These are phyloP conservation scores for Thalassia testudinum DNA, from an alignment of 116 monocot genomes.

Conservation along the genomic window DNA sequence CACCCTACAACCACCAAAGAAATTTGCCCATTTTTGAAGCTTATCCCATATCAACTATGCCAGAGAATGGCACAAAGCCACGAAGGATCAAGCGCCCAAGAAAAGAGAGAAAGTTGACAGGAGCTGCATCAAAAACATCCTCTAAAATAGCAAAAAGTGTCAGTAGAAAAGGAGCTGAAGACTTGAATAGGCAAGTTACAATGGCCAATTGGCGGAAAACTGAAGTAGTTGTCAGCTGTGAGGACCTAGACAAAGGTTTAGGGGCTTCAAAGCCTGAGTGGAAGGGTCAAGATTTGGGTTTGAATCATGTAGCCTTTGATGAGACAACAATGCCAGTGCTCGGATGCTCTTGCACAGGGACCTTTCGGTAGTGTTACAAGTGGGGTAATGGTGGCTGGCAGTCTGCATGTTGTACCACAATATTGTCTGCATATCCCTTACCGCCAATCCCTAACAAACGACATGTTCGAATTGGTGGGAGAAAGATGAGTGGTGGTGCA, in stretches of 20 bases:
- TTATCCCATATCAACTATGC: slow-evolving; percentile 29
- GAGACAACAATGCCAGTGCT: slow-evolving; percentile 59
- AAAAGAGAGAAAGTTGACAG: slow-evolving; percentile 20
- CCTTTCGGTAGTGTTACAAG: slow-evolving; percentile 52
- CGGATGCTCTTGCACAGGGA: slow-evolving; percentile 74
- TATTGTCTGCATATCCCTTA: slow-evolving; percentile 51
- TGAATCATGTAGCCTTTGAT: slow-evolving; percentile 50
- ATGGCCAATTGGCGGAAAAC: slow-evolving; percentile 5
- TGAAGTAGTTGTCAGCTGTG: slow-evolving; percentile 3
- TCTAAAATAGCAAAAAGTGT: slow-evolving; percentile 21
- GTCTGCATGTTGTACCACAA: slow-evolving; percentile 76
- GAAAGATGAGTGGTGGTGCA: slow-evolving; percentile 80
- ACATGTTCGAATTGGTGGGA: slow-evolving; percentile 49
- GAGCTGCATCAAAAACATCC: slow-evolving; percentile 6
- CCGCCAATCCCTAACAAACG: slow-evolving; percentile 63
- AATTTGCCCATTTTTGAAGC: slow-evolving; percentile 38
- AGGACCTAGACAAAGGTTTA: slow-evolving; percentile 12
- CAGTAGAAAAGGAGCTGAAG: slow-evolving; percentile 3
- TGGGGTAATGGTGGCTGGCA: slow-evolving; percentile 93
- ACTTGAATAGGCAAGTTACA: slow-evolving; percentile 12
- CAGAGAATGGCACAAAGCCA: slow-evolving; percentile 17
- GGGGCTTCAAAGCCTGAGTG: slow-evolving; percentile 13
- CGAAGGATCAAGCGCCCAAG: slow-evolving; percentile 11
- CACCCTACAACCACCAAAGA: slow-evolving; percentile 23
- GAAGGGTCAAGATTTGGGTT: slow-evolving; percentile 46